Evolutionary conservation across 2,329 filamentous ascomycete genomes (phyloP), one percentile per base, ranked within the genome.

Genomic region (Aspergillus puulaauensis): DNA sequence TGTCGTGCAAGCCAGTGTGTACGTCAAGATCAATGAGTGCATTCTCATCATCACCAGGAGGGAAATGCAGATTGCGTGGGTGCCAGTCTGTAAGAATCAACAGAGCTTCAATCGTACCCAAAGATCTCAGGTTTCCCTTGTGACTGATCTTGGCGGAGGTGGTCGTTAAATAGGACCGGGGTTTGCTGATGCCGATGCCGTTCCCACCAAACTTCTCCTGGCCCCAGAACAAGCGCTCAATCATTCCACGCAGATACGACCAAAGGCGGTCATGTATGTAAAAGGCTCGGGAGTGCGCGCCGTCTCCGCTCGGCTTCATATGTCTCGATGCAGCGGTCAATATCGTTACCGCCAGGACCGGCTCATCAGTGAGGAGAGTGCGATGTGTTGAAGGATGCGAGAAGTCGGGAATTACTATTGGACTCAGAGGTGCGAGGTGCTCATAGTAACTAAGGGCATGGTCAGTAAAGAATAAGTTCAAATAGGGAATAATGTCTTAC

Each of bases 61-160:
- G 95, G 68, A 98, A 99, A 73, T 98, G 93, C 59, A 99, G 82
- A 15, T 93, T 93, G 6, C 93, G 86, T 4, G 95, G 95, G 73
- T 98, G 93, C 93, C 95, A 99, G 70, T 99, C 95, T 1, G 93
- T 98, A 45, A 99, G 80, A 24, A 99, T 88, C 81, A 99, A 87
- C 33, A 99, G 78, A 35, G 92, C 96, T 76, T 99, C 95, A 24
- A 99, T 91, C 0, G 93, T 97, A 15, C 95, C 95, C 3, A 99
- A 79, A 0, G 93, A 96, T 52, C 95, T 85, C 53, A 98, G 79
- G 64, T 93, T 95, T 19, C 90, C 90, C 69, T 89, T 90, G 56
- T 86, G 71, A 43, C 70, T 72, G 23, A 73, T 65, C 63, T 82
- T 83, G 14, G 82, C 78, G 15, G 79, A 78, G 2, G 81, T 74